Conservation (phyloP, 129 eudicot genomes). For the Chrysanthemum lavandulifolium region DNA sequence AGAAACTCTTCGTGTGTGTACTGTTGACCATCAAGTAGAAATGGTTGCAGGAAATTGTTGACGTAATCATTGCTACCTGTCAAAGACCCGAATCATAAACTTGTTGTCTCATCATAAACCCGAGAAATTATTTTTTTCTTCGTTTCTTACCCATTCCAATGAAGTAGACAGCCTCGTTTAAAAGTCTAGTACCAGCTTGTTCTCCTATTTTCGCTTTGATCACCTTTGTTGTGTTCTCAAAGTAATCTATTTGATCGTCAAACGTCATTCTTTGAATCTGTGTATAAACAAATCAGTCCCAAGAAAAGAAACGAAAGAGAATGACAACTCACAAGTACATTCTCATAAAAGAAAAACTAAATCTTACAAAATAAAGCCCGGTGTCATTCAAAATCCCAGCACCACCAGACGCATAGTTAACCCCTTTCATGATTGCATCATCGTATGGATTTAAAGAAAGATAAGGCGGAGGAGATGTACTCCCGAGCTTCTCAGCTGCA, state of each 20-base stretch:
- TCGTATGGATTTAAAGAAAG: conserved; percentile 59
- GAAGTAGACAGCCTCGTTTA: conserved; percentile 65
- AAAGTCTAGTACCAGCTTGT: conserved; percentile 50
- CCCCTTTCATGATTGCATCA: conserved; percentile 69
- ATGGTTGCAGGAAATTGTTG: conserved; percentile 87
- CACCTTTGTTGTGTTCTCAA: conserved; percentile 62
- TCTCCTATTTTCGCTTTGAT: conserved; percentile 68
- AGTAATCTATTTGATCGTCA: conserved; percentile 73
- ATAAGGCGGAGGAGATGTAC: conserved; percentile 78
- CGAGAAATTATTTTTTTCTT: background rate
- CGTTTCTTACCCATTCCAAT: conserved; percentile 68
- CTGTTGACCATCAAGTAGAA: conserved; percentile 65
- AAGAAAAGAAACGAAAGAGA: background rate
- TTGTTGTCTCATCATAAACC: background rate
- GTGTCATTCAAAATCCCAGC: conserved; percentile 95
- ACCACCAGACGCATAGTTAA: conserved; percentile 94
- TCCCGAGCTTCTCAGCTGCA: conserved; percentile 85
- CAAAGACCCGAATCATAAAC: background rate
- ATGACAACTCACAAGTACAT: background rate
- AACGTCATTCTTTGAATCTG: conserved; percentile 81
- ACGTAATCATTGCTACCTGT: conserved; percentile 93
- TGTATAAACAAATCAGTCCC: background rate
- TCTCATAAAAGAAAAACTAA: background rate
- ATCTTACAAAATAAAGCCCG: conserved; percentile 76
- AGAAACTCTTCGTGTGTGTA: conserved; percentile 75